These are phyloP conservation scores for Botryotinia narcissicola DNA, from an alignment of 2,329 filamentous ascomycete genomes.

Conservation along the genomic window DNA sequence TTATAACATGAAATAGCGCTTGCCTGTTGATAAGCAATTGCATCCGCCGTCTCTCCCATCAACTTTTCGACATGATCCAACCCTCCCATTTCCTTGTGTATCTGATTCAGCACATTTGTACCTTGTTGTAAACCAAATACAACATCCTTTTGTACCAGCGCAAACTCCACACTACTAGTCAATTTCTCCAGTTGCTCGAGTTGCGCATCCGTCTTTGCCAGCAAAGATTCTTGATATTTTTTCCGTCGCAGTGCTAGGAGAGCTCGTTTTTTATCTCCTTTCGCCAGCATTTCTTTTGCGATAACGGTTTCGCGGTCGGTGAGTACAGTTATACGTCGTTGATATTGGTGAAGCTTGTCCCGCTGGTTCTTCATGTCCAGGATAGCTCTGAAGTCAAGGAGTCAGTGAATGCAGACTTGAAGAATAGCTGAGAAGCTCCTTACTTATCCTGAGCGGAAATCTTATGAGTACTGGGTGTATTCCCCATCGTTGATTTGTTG, in stretches of 20 bases:
- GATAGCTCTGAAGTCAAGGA: slow-evolving; percentile 66
- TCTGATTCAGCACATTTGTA: slow-evolving; percentile 83
- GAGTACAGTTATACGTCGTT: slow-evolving; percentile 81
- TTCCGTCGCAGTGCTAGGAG: slow-evolving; percentile 87
- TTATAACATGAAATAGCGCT: slow-evolving; percentile 31
- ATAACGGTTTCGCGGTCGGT: slow-evolving; percentile 86
- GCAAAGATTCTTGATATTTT: slow-evolving; percentile 91
- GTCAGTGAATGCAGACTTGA: slow-evolving; percentile 5
- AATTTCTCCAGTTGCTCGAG: slow-evolving; percentile 91
- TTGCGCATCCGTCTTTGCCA: slow-evolving; percentile 87
- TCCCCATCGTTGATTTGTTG: slow-evolving; percentile 53
- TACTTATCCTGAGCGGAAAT: slow-evolving; percentile 85
- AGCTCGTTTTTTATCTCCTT: slow-evolving; percentile 76
- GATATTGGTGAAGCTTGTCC: slow-evolving; percentile 95
- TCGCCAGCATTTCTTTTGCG: slow-evolving; percentile 76
- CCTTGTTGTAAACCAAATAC: slow-evolving; percentile 90
- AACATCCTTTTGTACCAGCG: slow-evolving; percentile 94
- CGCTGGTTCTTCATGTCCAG: slow-evolving; percentile 97
- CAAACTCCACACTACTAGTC: slow-evolving; percentile 88
- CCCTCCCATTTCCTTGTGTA: slow-evolving; percentile 94
- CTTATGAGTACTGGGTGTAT: slow-evolving; percentile 60
- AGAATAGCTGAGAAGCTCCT: slow-evolving; percentile 34
- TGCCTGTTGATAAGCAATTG: slow-evolving; percentile 86
- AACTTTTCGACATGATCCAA: slow-evolving; percentile 92
- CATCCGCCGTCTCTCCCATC: slow-evolving; percentile 88